These are phyloP conservation scores for Fusarium goolgardi DNA, from an alignment of 2,329 filamentous ascomycete species.

Conservation along the genomic window DNA sequence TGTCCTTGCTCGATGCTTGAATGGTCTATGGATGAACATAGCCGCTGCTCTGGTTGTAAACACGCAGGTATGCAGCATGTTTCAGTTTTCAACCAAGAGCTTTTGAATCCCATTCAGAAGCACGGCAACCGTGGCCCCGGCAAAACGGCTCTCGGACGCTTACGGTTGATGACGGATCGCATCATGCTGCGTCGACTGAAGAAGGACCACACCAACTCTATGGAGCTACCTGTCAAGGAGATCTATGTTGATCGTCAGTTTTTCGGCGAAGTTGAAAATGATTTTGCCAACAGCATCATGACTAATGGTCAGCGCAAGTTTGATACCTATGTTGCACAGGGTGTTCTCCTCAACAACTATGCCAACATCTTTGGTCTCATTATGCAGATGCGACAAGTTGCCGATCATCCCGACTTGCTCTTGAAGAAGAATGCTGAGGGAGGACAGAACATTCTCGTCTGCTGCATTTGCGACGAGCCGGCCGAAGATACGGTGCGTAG, in stretches of 20 bases:
- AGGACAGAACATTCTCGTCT: constrained; percentile 90
- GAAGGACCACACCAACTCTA: constrained; percentile 89
- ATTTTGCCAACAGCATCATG: constrained; percentile 97
- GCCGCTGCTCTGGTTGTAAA: constrained; percentile 74
- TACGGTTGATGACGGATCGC: constrained; percentile 83
- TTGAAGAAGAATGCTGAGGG: constrained; percentile 87
- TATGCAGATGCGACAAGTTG: constrained; percentile 99
- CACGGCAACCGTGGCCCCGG: constrained; percentile 61
- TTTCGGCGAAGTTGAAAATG: constrained; percentile 95
- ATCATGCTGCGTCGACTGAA: constrained; percentile 98
- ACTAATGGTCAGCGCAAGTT: constrained; percentile 88
- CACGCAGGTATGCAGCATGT: constrained; percentile 59
- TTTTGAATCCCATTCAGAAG: constrained; percentile 83
- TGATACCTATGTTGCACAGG: constrained; percentile 93
- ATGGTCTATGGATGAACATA: constrained; percentile 81
- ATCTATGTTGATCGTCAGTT: constrained; percentile 93
- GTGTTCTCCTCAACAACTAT: constrained; percentile 96
- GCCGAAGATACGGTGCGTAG: constrained; percentile 95
- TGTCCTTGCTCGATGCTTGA: constrained; percentile 85
- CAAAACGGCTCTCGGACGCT: background rate
- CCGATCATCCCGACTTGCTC: constrained; percentile 94
- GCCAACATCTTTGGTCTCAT: constrained; percentile 99
- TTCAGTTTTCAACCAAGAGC: constrained; percentile 88
- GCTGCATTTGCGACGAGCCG: constrained; percentile 95
- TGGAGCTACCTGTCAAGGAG: constrained; percentile 97